phyloP scores from a whole-genome alignment of 1,284 basidiomycete genomes.

The Marasmius fiardii region DNA sequence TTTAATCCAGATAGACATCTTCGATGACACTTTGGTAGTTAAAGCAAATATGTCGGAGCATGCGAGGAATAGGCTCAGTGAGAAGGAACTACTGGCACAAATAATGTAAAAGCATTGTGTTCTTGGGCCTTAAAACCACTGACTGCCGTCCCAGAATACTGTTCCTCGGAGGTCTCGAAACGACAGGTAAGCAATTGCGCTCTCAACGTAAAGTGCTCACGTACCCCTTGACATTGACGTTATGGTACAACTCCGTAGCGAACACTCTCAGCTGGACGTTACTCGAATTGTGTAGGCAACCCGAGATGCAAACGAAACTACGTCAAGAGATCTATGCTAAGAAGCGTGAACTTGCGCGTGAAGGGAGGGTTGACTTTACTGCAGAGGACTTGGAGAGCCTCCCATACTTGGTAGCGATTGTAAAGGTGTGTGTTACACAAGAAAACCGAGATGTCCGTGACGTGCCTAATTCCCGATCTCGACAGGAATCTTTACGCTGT shows the following conservation, averaged over 20 bases:
- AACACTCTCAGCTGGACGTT: background rate
- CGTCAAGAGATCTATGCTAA: background rate
- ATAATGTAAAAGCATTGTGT: background rate
- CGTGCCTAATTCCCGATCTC: too few relatives aligned
- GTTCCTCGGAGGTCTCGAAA: background rate
- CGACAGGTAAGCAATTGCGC: background rate
- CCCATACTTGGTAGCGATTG: constrained; percentile 17
- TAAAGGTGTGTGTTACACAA: constrained; percentile 15
- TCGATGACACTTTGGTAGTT: background rate
- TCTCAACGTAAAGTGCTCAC: background rate
- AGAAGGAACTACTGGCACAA: background rate
- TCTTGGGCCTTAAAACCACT: background rate
- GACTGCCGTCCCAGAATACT: background rate
- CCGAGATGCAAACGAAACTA: constrained; percentile 2
- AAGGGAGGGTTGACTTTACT: background rate
- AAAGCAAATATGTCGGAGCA: background rate
- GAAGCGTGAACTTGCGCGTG: background rate
- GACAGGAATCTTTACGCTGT: constrained; percentile 34
- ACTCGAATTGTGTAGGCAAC: background rate
- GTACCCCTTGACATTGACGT: background rate
- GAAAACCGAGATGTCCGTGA: too few relatives aligned
- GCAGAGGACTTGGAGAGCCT: constrained; percentile 26
- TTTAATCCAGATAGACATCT: background rate
- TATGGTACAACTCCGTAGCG: background rate
- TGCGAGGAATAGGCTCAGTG: background rate